Evolutionary conservation across 495 filamentous ascomycete genomes (phyloP).

Genomic region (Rhypophila decipiens): DNA sequence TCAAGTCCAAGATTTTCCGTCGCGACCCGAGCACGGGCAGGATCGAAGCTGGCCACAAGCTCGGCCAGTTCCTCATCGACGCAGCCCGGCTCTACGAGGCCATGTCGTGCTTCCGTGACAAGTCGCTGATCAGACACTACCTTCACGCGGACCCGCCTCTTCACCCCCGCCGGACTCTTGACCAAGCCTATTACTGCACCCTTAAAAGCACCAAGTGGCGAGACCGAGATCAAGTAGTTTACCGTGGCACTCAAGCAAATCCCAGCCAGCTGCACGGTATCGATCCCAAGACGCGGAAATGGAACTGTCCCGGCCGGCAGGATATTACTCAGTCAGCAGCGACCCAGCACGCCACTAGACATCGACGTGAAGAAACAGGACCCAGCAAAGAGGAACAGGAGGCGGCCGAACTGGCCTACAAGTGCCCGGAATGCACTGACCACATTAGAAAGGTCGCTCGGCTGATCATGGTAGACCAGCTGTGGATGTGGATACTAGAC

Average conservation of each 20-base stretch:
- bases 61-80: slow-evolving; percentile 31
- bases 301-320: background rate
- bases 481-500: slow-evolving; percentile 70
- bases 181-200: slow-evolving; percentile 62
- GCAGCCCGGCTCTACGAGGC: slow-evolving; percentile 32
- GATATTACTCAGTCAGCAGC: background rate
- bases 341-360: background rate
- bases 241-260: slow-evolving; percentile 37
- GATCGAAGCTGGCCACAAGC: slow-evolving; percentile 21
- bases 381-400: slow-evolving; percentile 1
- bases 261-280: slow-evolving; percentile 2
- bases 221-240: slow-evolving; percentile 65
- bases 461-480: slow-evolving; percentile 69
- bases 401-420: background rate
- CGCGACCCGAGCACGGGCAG: slow-evolving; percentile 15
- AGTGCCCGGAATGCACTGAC: slow-evolving; percentile 23
- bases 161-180: slow-evolving; percentile 62
- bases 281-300: background rate
- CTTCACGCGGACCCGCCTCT: slow-evolving; percentile 50
- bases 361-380: slow-evolving; percentile 14
- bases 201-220: slow-evolving; percentile 52
- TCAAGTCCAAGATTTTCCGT: background rate
- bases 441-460: slow-evolving; percentile 45
- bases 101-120: slow-evolving; percentile 43
- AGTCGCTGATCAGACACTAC: slow-evolving; percentile 54